Percentiles rank a stretch among this genome's conserved stretches.
Conservation (phyloP, 129 eudicot genomes). For the Oenanthe sinensis region DNA sequence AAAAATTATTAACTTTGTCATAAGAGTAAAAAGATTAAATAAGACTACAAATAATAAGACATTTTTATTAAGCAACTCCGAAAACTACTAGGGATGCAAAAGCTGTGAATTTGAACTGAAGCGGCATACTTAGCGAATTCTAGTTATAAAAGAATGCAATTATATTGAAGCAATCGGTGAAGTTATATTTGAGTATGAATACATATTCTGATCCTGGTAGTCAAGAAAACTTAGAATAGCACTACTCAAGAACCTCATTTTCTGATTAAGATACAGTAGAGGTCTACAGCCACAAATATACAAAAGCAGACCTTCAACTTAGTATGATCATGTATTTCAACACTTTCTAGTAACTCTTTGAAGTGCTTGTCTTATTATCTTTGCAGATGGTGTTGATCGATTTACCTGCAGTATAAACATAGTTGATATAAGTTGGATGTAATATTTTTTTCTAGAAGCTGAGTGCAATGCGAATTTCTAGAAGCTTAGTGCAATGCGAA, state of each 20-base stretch:
- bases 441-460: background rate
- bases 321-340: background rate
- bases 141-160: background rate
- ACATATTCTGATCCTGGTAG: background rate
- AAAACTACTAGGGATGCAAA: background rate
- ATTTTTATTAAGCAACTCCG: background rate
- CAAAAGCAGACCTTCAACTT: background rate
- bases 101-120: background rate
- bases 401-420: conserved; percentile 39
- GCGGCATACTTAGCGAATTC: background rate
- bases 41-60: background rate
- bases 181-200: background rate
- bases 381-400: conserved; percentile 35
- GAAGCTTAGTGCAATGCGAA: background rate
- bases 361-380: conserved; percentile 49
- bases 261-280: background rate
- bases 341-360: conserved; percentile 36
- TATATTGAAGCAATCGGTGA: background rate
- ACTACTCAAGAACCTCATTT: background rate
- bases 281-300: background rate
- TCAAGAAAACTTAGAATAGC: background rate
- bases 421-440: background rate
- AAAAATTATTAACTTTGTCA: background rate
- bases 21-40: background rate
- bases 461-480: background rate